Conservation (phyloP, 495 filamentous ascomycete species). For the Daldinia loculata region DNA sequence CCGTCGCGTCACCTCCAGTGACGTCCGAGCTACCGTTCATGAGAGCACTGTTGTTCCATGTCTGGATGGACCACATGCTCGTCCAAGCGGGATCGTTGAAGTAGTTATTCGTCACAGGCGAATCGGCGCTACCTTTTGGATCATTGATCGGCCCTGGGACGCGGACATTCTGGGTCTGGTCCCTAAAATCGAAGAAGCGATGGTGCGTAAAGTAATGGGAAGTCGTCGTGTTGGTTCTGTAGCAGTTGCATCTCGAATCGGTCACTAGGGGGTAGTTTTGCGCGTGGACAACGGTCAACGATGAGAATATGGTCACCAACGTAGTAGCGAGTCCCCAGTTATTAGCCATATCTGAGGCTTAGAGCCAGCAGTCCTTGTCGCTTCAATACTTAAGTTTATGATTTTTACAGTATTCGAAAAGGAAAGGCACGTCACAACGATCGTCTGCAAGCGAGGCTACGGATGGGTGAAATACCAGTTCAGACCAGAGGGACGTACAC, state of each 20-base stretch:
- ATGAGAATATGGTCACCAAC: constrained; percentile 25
- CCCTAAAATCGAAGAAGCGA: constrained; percentile 73
- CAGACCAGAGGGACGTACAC: constrained; percentile 1
- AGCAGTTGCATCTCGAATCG: constrained; percentile 58
- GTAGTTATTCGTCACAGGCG: constrained; percentile 48
- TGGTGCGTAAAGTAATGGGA: constrained; percentile 69
- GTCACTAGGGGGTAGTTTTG: constrained; percentile 52
- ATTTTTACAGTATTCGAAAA: background rate
- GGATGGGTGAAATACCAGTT: constrained; percentile 4
- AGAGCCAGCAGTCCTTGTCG: background rate
- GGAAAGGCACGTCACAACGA: background rate
- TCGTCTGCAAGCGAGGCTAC: constrained; percentile 6
- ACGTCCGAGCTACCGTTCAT: constrained; percentile 44
- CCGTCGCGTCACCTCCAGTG: constrained; percentile 52
- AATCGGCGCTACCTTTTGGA: constrained; percentile 42
- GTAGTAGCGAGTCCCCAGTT: constrained; percentile 21
- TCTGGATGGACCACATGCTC: constrained; percentile 67
- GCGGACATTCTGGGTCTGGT: constrained; percentile 51
- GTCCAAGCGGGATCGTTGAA: constrained; percentile 52
- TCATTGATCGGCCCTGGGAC: constrained; percentile 51
- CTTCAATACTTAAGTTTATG: background rate
- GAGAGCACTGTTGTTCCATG: constrained; percentile 60
- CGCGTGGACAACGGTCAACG: constrained; percentile 18
- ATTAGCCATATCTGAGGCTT: constrained; percentile 10
- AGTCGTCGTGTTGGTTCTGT: constrained; percentile 55